Evolutionary conservation across 2,329 filamentous ascomycete species (phyloP).

Genomic region (Colletotrichum sojae): DNA sequence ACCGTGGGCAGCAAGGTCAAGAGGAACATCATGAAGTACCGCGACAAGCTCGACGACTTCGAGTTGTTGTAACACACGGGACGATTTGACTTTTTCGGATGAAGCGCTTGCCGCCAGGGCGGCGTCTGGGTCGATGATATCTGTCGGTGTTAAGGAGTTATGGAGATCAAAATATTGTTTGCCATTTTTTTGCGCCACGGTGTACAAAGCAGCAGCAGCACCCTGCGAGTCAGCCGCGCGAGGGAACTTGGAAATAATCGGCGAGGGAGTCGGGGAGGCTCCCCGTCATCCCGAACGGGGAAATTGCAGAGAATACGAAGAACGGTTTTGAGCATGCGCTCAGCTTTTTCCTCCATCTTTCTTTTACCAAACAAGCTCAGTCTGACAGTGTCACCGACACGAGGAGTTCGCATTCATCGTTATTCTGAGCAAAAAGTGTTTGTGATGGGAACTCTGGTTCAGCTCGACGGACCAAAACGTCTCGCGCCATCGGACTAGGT

Average conservation of each 20-base stretch:
- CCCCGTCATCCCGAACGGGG: neutral
- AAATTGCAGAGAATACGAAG: neutral
- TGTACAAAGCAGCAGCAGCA: neutral
- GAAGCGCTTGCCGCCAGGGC: constrained; percentile 22
- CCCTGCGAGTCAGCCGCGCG: constrained; percentile 22
- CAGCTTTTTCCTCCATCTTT: neutral
- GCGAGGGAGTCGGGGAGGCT: constrained; percentile 5
- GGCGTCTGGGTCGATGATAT: constrained; percentile 22
- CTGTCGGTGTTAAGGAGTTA: constrained; percentile 37
- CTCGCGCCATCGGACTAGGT: no score
- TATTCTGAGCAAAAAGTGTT: neutral
- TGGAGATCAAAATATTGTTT: constrained; percentile 20
- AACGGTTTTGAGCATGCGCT: neutral
- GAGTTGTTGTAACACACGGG: constrained; percentile 77
- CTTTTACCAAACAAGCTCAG: neutral
- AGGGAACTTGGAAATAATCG: neutral
- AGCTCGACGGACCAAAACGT: neutral
- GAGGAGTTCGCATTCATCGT: neutral
- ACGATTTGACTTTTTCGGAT: constrained; percentile 36
- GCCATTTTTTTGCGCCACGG: neutral
- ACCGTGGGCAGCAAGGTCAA: constrained; percentile 97
- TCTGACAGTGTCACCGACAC: neutral
- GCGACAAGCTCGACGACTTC: constrained; percentile 96
- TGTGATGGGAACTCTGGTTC: neutral
- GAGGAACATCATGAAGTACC: constrained; percentile 94